These are phyloP conservation scores for Claviceps fusiformis DNA, from an alignment of 2,329 filamentous ascomycete species.

Conservation along the genomic window DNA sequence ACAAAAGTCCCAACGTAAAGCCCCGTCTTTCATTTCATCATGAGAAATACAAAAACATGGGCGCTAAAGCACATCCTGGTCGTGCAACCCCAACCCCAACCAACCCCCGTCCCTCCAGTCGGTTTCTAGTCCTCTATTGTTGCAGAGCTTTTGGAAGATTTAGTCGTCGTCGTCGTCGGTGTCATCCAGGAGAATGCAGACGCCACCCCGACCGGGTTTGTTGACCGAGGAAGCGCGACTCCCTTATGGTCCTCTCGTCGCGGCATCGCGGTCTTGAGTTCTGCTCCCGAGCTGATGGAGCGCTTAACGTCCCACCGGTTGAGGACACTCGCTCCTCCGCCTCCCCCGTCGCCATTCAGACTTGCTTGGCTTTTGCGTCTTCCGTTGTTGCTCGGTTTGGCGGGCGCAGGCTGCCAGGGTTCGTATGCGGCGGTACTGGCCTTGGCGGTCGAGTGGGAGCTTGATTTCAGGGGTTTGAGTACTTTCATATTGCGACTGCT, in stretches of 20 bases:
- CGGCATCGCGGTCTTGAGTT: conserved; percentile 21
- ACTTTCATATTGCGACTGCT: conserved; percentile 72
- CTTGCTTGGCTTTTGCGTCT: conserved; percentile 40
- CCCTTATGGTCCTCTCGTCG: conserved; percentile 23
- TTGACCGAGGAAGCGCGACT: conserved; percentile 37
- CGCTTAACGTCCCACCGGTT: conserved; percentile 44
- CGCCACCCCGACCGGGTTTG: conserved; percentile 82
- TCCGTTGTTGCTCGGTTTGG: conserved; percentile 34
- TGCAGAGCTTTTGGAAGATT: conserved; percentile 22
- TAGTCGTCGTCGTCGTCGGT: conserved; percentile 24
- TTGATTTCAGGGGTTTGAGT: conserved; percentile 61
- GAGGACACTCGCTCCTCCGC: conserved; percentile 9
- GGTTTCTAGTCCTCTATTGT: conserved; percentile 12
- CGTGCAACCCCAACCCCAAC: no score
- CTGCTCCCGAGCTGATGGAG: conserved; percentile 28
- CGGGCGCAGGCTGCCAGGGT: conserved; percentile 22
- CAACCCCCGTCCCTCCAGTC: neutral
- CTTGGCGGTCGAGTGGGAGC: conserved; percentile 33
- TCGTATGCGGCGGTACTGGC: conserved; percentile 37
- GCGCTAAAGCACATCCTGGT: neutral
- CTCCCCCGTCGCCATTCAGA: conserved; percentile 15
- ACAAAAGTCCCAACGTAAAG: neutral
- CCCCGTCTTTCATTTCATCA: neutral
- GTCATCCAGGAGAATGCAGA: conserved; percentile 93
- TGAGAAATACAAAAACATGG: neutral